A percentile compares a stretch with the other conserved stretches of the same genome.
These are phyloP conservation scores for Vigna mungo DNA, from an alignment of 306 rosid genomes.

Conservation along the genomic window DNA sequence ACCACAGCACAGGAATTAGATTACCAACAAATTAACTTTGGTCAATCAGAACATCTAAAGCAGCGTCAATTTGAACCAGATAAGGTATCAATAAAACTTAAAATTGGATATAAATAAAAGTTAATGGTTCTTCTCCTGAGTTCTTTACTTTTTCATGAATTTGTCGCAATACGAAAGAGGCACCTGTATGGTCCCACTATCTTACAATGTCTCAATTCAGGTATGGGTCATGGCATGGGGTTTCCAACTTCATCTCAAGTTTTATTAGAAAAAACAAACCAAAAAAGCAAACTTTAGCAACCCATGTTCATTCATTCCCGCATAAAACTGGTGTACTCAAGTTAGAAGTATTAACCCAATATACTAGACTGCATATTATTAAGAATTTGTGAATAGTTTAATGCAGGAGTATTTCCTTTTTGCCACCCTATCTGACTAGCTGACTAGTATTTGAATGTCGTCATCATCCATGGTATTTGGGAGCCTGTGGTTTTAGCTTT, in stretches of 20 bases:
- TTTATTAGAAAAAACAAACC: neutral
- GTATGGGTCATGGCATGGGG: slow-evolving; percentile 8
- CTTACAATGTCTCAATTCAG: neutral
- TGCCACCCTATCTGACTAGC: neutral
- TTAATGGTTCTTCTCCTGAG: slow-evolving; percentile 1
- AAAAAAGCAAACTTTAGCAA: neutral
- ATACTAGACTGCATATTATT: neutral
- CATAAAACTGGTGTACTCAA: neutral
- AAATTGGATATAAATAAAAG: neutral
- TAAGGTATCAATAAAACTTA: neutral
- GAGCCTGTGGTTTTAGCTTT: slow-evolving; percentile 9
- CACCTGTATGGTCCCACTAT: slow-evolving; percentile 9
- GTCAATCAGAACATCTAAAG: neutral
- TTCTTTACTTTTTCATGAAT: neutral
- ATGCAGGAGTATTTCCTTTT: neutral
- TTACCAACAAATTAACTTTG: neutral
- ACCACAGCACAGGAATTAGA: slow-evolving; percentile 9
- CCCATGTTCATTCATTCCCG: neutral
- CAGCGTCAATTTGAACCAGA: neutral
- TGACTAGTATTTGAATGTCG: neutral
- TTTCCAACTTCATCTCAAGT: slow-evolving; percentile 13
- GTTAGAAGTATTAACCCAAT: neutral
- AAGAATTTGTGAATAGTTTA: no score
- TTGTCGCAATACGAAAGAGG: neutral
- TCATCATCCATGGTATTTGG: neutral